Percentiles rank a stretch among this genome's conserved stretches.
Conservation (phyloP, 768 basidiomycete species). For the Collybia sp. region DNA sequence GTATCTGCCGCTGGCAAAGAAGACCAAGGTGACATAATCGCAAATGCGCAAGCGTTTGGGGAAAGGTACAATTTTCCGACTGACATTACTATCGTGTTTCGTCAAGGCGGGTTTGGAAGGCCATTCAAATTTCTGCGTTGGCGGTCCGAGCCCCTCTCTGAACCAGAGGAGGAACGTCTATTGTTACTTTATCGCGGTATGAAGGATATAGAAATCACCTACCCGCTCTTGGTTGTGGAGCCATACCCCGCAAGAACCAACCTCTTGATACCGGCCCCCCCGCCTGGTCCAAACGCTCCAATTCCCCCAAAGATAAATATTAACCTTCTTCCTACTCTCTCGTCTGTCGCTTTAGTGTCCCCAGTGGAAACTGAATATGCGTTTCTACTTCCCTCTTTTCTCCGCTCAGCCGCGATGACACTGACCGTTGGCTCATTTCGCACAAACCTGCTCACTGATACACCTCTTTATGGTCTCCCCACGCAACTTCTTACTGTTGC, state of each 20-base stretch:
- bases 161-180: slow-evolving; percentile 44
- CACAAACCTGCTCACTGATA: slow-evolving; percentile 35
- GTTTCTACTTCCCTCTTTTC: slow-evolving; percentile 58
- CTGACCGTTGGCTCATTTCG: slow-evolving; percentile 49
- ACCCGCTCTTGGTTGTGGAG: slow-evolving; percentile 61
- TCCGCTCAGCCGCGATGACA: slow-evolving; percentile 53
- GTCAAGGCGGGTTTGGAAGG: slow-evolving; percentile 39
- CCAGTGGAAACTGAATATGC: slow-evolving; percentile 48
- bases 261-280: slow-evolving; percentile 47
- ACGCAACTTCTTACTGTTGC: slow-evolving; percentile 45
- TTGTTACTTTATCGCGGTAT: slow-evolving; percentile 21
- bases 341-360: slow-evolving; percentile 50
- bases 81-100: slow-evolving; percentile 50
- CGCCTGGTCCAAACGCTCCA: slow-evolving; percentile 5
- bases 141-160: slow-evolving; percentile 44
- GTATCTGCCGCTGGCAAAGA: slow-evolving; percentile 1
- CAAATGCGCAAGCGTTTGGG: slow-evolving; percentile 43
- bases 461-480: slow-evolving; percentile 42
- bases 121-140: slow-evolving; percentile 52
- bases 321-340: slow-evolving; percentile 39
- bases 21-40: slow-evolving; percentile 19
- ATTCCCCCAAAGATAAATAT: slow-evolving; percentile 13
- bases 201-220: slow-evolving; percentile 37
- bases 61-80: slow-evolving; percentile 37
- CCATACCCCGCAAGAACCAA: slow-evolving; percentile 50